These are phyloP conservation scores for Chaetothyriales sp. DNA, from an alignment of 2,329 filamentous ascomycete genomes.

Conservation along the genomic window DNA sequence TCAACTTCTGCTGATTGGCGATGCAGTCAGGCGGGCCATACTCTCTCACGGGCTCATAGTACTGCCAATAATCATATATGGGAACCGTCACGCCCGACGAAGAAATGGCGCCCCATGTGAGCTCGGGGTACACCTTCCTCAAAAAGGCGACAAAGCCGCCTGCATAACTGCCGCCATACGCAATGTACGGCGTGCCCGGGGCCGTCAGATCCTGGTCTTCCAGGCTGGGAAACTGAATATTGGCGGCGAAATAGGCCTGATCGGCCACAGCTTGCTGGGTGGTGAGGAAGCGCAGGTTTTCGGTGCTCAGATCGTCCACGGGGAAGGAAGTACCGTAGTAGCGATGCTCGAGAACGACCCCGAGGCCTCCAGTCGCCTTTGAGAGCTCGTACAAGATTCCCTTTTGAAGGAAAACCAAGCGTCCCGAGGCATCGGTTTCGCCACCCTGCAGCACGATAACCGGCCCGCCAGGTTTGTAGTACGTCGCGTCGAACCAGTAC, in stretches of 20 bases:
- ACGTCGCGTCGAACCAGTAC: slow-evolving; percentile 69
- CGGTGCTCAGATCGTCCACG: slow-evolving; percentile 48
- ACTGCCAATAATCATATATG: slow-evolving; percentile 62
- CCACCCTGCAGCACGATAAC: slow-evolving; percentile 65
- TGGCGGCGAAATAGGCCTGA: slow-evolving; percentile 62
- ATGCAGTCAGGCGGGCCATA: slow-evolving; percentile 52
- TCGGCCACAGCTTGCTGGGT: slow-evolving; percentile 75
- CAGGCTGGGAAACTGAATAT: slow-evolving; percentile 57
- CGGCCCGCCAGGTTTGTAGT: slow-evolving; percentile 65
- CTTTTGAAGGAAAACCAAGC: slow-evolving; percentile 60
- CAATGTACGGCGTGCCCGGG: slow-evolving; percentile 53
- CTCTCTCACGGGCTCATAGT: slow-evolving; percentile 45
- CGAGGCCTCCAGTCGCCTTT: slow-evolving; percentile 58
- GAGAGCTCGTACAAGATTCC: slow-evolving; percentile 61
- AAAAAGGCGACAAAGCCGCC: slow-evolving; percentile 67
- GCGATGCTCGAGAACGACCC: slow-evolving; percentile 71
- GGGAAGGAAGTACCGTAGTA: slow-evolving; percentile 75
- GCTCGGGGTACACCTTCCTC: slow-evolving; percentile 61
- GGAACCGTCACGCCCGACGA: slow-evolving; percentile 68
- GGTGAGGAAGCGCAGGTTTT: slow-evolving; percentile 66
- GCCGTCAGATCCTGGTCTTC: slow-evolving; percentile 55
- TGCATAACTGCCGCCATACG: slow-evolving; percentile 74
- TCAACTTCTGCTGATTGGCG: slow-evolving; percentile 46
- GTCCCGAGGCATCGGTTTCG: slow-evolving; percentile 50
- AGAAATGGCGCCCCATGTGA: slow-evolving; percentile 66